Base-by-base conservation (phyloP, 768 basidiomycete genomes). In the Podaxis sp. region DNA sequence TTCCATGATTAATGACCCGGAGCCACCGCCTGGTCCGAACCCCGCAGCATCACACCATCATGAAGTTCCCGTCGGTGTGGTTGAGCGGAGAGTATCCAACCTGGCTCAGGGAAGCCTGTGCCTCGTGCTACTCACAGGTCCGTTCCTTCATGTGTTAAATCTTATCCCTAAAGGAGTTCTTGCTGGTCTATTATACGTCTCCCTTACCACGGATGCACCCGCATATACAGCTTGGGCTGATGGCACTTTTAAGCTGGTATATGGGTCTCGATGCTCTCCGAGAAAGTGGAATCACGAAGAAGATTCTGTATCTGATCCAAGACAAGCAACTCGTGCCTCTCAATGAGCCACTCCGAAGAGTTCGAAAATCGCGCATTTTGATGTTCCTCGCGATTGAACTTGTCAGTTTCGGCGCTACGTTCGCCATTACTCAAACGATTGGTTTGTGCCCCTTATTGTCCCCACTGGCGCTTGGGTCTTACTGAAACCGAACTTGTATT, bases 51-150 rank as follows among this genome's bases (percentile, higher is more conserved):
- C 68, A 65, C 46, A 69, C 17, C 65, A 67, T 36, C 74, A 68
- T 48, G 87, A 89, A 69, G 79, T 86, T 0, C 88, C 90, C 1
- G 66, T 92, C 6, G 84, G 84, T 0, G 91, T 97, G 1, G 91
- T 97, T 3, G 95, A 98, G 71, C 95, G 97, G 74, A 82, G 95
- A n/a, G 86, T 93, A 11, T 96, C 93, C 9, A 96, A 97, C 71
- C 81, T 97, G 19, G 89, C 87, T 0, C 91, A 97, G 72, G 93
- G 96, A 24, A 74, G 84, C 12, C 74, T 93, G 38, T 92, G 86
- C 69, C 82, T 97, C 6, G 86, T 94, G 17, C 80, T 95, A 22
- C 85, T 97, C 64, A 88, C 87, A 0, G 85, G 87, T 0, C 95
- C 95, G 0, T 91, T 97, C 72, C 73, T 97, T 51, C 89, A 91